Percentiles rank a stretch among this genome's conserved stretches.
Evolutionary conservation across 345 rosid species (phyloP).

Genomic region (Salix suchowensis): DNA sequence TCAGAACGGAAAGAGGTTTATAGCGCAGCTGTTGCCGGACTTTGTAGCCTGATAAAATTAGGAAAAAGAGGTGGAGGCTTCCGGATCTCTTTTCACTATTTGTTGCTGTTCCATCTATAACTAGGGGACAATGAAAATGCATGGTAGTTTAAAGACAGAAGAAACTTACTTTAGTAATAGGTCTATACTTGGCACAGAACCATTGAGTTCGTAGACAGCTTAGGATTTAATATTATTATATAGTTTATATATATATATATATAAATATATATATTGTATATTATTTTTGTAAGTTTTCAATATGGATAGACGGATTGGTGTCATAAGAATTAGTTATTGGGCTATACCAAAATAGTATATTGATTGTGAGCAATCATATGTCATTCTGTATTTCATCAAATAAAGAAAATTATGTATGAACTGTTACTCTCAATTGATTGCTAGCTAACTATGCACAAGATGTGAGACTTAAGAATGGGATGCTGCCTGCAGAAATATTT

Average conservation of each 20-base stretch:
- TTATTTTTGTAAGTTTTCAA: slow-evolving; percentile 71
- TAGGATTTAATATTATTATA: slow-evolving; percentile 51
- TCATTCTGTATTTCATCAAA: slow-evolving; percentile 17
- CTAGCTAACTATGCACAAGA: too few relatives aligned
- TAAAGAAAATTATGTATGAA: not conserved
- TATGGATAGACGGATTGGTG: slow-evolving; percentile 54
- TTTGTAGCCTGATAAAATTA: slow-evolving; percentile 58
- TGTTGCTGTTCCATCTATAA: slow-evolving; percentile 24
- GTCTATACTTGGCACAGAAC: slow-evolving; percentile 55
- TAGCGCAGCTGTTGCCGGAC: slow-evolving; percentile 81
- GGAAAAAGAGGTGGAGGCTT: slow-evolving; percentile 1
- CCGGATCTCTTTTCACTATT: slow-evolving; percentile 24
- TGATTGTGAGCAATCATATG: slow-evolving; percentile 22
- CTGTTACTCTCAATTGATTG: too few relatives aligned
- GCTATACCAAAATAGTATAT: slow-evolving; percentile 33
- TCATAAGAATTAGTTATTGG: slow-evolving; percentile 33
- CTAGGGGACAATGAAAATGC: slow-evolving; percentile 27
- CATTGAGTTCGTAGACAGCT: slow-evolving; percentile 49
- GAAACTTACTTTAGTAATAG: slow-evolving; percentile 50
- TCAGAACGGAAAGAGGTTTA: slow-evolving; percentile 83
- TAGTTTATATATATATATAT: slow-evolving; percentile 26
- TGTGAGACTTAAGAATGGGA: too few relatives aligned
- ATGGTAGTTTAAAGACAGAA: slow-evolving; percentile 45
- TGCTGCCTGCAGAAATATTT: too few relatives aligned
- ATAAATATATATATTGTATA: slow-evolving; percentile 44